phyloP scores from a whole-genome alignment of 192 early-diverging fungal species.

The Phlyctochytrium planicorne region DNA sequence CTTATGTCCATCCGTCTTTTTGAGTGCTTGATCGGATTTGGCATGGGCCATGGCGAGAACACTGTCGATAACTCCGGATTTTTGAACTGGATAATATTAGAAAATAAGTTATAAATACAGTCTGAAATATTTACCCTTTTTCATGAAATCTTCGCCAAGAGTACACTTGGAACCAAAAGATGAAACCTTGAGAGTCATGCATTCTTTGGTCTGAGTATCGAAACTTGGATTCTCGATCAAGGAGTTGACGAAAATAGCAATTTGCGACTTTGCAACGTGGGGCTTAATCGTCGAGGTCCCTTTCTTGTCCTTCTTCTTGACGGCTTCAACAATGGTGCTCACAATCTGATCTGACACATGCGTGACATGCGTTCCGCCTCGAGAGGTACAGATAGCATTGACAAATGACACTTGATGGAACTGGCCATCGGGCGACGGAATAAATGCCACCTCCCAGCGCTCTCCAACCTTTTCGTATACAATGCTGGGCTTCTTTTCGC shows the following conservation, averaged over 20 bases:
- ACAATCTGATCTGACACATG: constrained; percentile 80
- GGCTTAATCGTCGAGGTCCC: constrained; percentile 62
- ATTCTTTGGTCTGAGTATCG: constrained; percentile 98
- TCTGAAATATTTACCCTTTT: constrained; percentile 48
- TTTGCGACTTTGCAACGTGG: constrained; percentile 82
- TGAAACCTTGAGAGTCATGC: constrained; percentile 73
- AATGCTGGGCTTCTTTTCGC: constrained; percentile 30
- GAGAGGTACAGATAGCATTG: constrained; percentile 92
- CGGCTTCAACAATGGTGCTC: constrained; percentile 60
- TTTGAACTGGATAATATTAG: constrained; percentile 60
- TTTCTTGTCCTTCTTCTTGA: constrained; percentile 77
- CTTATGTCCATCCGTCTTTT: constrained; percentile 83
- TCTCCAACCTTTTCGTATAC: constrained; percentile 75
- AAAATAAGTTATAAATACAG: background rate
- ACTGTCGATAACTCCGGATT: constrained; percentile 81
- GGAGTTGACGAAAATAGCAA: constrained; percentile 94
- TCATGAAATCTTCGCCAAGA: constrained; percentile 76
- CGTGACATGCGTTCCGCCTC: constrained; percentile 89
- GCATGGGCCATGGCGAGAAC: constrained; percentile 68
- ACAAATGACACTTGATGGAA: constrained; percentile 97
- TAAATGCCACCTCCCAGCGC: constrained; percentile 93
- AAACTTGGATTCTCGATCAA: constrained; percentile 92
- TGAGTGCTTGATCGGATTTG: constrained; percentile 74
- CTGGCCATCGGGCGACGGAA: constrained; percentile 83
- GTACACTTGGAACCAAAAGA: constrained; percentile 81